Conservation (phyloP, 2,329 filamentous ascomycete species). For the Cercospora canescens region DNA sequence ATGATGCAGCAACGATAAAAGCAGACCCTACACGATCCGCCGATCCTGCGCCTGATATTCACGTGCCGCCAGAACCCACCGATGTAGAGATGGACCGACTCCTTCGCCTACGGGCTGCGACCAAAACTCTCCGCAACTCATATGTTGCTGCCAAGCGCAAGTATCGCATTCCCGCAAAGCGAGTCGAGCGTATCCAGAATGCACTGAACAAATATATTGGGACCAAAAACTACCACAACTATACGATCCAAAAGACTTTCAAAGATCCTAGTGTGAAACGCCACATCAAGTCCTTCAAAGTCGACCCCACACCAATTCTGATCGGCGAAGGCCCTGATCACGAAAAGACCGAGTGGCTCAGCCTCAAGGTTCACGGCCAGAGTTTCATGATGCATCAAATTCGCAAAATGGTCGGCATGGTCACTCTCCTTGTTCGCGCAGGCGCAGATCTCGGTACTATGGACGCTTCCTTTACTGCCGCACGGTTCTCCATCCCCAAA, state of each 20-base stretch:
- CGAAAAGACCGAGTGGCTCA: conserved; percentile 88
- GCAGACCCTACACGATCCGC: conserved; percentile 6
- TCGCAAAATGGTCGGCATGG: conserved; percentile 97
- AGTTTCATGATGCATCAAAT: conserved; percentile 99
- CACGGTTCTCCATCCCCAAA: conserved; percentile 84
- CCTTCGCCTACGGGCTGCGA: conserved; percentile 43
- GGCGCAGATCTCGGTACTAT: conserved; percentile 72
- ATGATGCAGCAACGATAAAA: conserved; percentile 7
- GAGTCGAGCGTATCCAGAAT: conserved; percentile 73
- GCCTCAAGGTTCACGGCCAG: conserved; percentile 93
- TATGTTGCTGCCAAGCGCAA: conserved; percentile 80
- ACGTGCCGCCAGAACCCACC: conserved; percentile 1
- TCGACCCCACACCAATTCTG: conserved; percentile 63
- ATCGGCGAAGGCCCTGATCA: conserved; percentile 36
- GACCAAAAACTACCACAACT: conserved; percentile 94
- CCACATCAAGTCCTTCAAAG: conserved; percentile 87
- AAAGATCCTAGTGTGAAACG: conserved; percentile 83
- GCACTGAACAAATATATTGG: conserved; percentile 75
- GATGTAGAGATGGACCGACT: conserved; percentile 28
- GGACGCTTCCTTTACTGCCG: conserved; percentile 68
- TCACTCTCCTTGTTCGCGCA: conserved; percentile 77
- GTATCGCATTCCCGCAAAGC: conserved; percentile 74
- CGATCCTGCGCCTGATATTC: neutral
- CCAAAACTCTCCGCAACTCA: conserved; percentile 67
- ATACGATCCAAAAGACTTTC: conserved; percentile 84